A percentile compares a stretch with the other conserved stretches of the same genome.
These are phyloP conservation scores for Pelargonium fulgidum DNA, from an alignment of 441 rosid species.

Conservation along the genomic window DNA sequence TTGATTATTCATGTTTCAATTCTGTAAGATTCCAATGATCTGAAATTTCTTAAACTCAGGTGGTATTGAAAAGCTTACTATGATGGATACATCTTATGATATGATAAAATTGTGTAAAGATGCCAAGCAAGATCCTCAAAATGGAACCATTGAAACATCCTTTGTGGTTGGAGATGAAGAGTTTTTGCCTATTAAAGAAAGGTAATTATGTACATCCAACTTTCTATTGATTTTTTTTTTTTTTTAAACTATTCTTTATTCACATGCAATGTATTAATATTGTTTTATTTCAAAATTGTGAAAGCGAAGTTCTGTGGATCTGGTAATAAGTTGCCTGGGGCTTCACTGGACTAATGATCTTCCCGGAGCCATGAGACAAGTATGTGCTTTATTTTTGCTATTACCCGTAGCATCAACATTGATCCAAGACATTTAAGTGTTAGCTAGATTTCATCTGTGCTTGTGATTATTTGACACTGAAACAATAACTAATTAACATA, in stretches of 20 bases:
- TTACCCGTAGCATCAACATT: neutral
- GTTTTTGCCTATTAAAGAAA: conserved; percentile 77
- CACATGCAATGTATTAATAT: conserved; percentile 7
- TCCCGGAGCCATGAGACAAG: conserved; percentile 98
- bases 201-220: conserved; percentile 31
- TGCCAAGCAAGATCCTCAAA: conserved; percentile 28
- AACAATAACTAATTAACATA: neutral
- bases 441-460: conserved; percentile 8
- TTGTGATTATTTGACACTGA: neutral
- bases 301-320: conserved; percentile 72
- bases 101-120: conserved; percentile 70
- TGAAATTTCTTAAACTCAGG: conserved; percentile 37
- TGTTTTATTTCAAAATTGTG: conserved; percentile 24
- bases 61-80: conserved; percentile 73
- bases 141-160: conserved; percentile 46
- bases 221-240: conserved; percentile 2
- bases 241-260: neutral
- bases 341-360: conserved; percentile 99
- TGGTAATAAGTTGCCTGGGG: conserved; percentile 86
- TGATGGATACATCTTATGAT: conserved; percentile 90
- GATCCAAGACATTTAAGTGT: neutral
- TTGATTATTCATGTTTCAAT: neutral
- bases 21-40: neutral
- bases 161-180: conserved; percentile 90
- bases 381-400: conserved; percentile 18